phyloP scores from a whole-genome alignment of 139 green algal species.

The Ulvella scutata region DNA sequence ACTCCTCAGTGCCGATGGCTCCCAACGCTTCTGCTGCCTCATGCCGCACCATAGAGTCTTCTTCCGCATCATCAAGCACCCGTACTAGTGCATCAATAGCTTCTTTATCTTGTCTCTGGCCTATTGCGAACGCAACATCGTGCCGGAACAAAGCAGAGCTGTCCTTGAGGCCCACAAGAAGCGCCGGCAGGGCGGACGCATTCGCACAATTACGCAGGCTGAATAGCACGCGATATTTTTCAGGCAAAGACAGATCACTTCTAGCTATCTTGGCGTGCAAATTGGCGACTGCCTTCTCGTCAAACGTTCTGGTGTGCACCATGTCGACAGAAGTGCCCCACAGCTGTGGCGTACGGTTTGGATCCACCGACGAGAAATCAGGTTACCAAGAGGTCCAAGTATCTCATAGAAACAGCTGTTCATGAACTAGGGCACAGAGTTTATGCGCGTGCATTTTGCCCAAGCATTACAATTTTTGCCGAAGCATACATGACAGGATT shows the following conservation, averaged over 20 bases:
- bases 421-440: too few species aligned
- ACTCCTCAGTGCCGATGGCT: slow-evolving; percentile 49
- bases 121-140: slow-evolving; percentile 81
- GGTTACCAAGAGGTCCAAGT: too few species aligned
- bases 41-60: slow-evolving; percentile 96
- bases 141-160: slow-evolving; percentile 68
- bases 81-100: slow-evolving; percentile 36
- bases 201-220: slow-evolving; percentile 49
- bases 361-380: too few species aligned
- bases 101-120: slow-evolving; percentile 63
- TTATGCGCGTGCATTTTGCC: too few species aligned
- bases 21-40: slow-evolving; percentile 95
- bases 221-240: slow-evolving; percentile 71
- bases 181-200: slow-evolving; percentile 25
- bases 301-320: background rate
- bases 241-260: slow-evolving; percentile 15
- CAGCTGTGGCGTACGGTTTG: too few species aligned
- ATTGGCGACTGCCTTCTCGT: background rate
- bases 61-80: slow-evolving; percentile 41
- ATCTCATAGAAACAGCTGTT: too few species aligned
- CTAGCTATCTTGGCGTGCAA: background rate
- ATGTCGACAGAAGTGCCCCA: too few species aligned
- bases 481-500: too few species aligned
- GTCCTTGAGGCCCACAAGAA: slow-evolving; percentile 48
- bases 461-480: too few species aligned